Evolutionary conservation across 225 moss, liverwort and hornwort genomes (phyloP).

Genomic region (Physcomitrellopsis africana): DNA sequence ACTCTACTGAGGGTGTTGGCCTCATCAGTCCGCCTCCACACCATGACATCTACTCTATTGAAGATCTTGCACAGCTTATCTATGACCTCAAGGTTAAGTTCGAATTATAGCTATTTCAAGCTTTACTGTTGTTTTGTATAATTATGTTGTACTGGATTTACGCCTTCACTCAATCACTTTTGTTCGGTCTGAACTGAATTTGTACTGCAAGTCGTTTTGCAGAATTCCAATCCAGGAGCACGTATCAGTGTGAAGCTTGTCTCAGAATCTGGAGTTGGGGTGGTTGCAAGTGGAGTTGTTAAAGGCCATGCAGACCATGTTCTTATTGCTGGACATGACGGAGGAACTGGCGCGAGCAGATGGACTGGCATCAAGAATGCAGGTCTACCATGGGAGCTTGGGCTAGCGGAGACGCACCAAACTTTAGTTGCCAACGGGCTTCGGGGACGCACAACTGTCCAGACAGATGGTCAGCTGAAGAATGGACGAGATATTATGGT

Average conservation of each 20-base stretch:
- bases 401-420: slow-evolving; percentile 84
- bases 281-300: slow-evolving; percentile 83
- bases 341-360: slow-evolving; percentile 82
- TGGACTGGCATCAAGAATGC: slow-evolving; percentile 88
- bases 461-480: slow-evolving; percentile 83
- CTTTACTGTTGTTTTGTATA: no score
- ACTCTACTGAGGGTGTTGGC: slow-evolving; percentile 84
- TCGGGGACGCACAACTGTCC: slow-evolving; percentile 72
- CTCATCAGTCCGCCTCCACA: slow-evolving; percentile 90
- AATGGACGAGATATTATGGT: slow-evolving; percentile 79
- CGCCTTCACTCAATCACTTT: background rate
- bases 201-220: slow-evolving; percentile 17
- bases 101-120: background rate
- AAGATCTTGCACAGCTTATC: slow-evolving; percentile 86
- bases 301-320: slow-evolving; percentile 89
- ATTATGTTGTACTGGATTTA: background rate
- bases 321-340: slow-evolving; percentile 82
- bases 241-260: slow-evolving; percentile 85
- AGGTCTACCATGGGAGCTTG: slow-evolving; percentile 87
- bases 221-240: slow-evolving; percentile 81
- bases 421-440: slow-evolving; percentile 81
- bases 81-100: slow-evolving; percentile 74
- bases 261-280: slow-evolving; percentile 83
- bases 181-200: background rate
- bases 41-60: slow-evolving; percentile 87